Percentiles rank a stretch among this genome's conserved stretches.
These are phyloP conservation scores for Cryptosporidium baileyi DNA, from an alignment of 169 alveolate genomes.

Conservation along the genomic window DNA sequence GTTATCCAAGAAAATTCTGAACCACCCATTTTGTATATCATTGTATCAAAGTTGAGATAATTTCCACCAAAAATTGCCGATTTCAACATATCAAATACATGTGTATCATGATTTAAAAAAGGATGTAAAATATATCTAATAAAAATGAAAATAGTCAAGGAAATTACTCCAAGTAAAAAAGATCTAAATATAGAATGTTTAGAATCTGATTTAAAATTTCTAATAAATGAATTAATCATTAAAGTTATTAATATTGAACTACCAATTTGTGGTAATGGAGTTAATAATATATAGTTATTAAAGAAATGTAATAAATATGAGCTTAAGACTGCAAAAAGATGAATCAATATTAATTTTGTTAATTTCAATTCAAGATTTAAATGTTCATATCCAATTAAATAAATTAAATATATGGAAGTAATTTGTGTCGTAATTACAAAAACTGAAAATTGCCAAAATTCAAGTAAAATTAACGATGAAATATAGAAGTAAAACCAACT, in stretches of 20 bases:
- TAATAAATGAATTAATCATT: not conserved
- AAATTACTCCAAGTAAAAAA: not conserved
- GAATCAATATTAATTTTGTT: not conserved
- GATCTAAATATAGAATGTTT: not conserved
- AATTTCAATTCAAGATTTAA: not conserved
- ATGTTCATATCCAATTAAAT: conserved; percentile 28
- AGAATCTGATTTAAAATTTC: not conserved
- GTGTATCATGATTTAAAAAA: conserved; percentile 69
- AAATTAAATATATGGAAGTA: not conserved
- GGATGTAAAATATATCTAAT: conserved; percentile 4
- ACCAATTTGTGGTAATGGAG: conserved; percentile 29
- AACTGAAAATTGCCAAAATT: conserved; percentile 66
- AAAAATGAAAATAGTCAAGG: not conserved
- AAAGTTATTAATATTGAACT: conserved; percentile 7
- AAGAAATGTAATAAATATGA: conserved; percentile 8
- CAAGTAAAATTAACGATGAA: not conserved
- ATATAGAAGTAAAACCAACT: conserved; percentile 14
- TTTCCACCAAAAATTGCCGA: conserved; percentile 33
- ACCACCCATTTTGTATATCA: conserved; percentile 73
- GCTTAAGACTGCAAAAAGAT: not conserved
- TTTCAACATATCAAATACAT: conserved; percentile 69
- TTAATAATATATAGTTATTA: conserved; percentile 12
- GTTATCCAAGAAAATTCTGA: conserved; percentile 59
- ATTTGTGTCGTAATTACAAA: conserved; percentile 32
- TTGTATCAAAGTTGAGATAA: conserved; percentile 66